Percentiles rank a stretch among this genome's conserved stretches.
Evolutionary conservation across 768 basidiomycete species (phyloP).

Genomic region (Serpula lacrymans): DNA sequence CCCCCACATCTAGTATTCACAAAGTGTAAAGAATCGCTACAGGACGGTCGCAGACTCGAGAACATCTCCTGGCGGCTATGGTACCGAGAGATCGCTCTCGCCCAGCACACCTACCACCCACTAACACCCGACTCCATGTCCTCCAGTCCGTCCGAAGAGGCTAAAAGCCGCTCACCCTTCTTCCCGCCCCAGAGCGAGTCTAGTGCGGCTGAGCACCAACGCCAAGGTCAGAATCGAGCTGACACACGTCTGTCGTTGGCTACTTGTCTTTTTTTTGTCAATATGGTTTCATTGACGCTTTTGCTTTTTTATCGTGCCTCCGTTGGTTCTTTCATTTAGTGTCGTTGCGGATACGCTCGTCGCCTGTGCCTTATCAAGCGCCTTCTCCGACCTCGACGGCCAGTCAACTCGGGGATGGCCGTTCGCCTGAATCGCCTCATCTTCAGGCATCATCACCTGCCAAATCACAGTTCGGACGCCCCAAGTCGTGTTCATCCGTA

Average conservation of each 20-base stretch:
- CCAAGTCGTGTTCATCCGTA: constrained; percentile 26
- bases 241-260: too few species aligned
- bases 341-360: constrained; percentile 1
- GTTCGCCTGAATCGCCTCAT: neutral
- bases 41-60: constrained; percentile 79
- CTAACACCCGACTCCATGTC: constrained; percentile 25
- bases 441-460: neutral
- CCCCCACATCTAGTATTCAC: constrained; percentile 60
- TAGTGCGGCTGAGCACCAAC: too few species aligned
- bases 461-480: constrained; percentile 10
- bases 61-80: constrained; percentile 88
- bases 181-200: constrained; percentile 27
- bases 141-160: constrained; percentile 14
- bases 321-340: constrained; percentile 13
- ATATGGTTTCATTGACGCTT: constrained; percentile 12
- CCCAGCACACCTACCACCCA: constrained; percentile 24
- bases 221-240: too few species aligned
- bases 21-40: constrained; percentile 75
- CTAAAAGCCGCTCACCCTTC: constrained; percentile 21
- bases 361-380: constrained; percentile 3
- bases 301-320: constrained; percentile 13
- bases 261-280: too few species aligned
- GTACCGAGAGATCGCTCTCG: constrained; percentile 58
- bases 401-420: neutral
- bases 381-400: constrained; percentile 1